Conservation (phyloP, 2,329 filamentous ascomycete species). For the Zopfia rhizophila region DNA sequence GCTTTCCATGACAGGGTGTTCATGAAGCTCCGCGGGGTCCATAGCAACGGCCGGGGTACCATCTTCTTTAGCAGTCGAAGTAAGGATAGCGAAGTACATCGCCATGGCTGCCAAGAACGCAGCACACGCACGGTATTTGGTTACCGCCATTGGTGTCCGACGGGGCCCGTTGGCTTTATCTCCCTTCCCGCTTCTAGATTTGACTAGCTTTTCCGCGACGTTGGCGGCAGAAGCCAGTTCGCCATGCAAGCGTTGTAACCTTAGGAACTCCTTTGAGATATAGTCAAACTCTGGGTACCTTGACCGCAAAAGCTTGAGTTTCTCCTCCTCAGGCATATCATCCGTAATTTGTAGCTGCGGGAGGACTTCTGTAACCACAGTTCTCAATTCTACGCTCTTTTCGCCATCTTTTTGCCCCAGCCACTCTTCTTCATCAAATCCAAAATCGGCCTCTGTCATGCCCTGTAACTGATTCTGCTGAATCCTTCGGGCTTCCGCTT, state of each 20-base stretch:
- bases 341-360: constrained; percentile 84
- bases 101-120: constrained; percentile 87
- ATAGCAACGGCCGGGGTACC: constrained; percentile 67
- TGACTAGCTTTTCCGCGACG: constrained; percentile 60
- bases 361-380: constrained; percentile 85
- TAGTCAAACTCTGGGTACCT: constrained; percentile 94
- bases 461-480: constrained; percentile 91
- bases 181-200: constrained; percentile 37
- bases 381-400: constrained; percentile 56
- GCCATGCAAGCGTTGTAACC: constrained; percentile 72
- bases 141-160: constrained; percentile 52
- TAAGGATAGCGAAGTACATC: constrained; percentile 95
- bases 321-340: constrained; percentile 79
- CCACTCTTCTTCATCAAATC: constrained; percentile 93
- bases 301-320: constrained; percentile 76
- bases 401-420: constrained; percentile 62
- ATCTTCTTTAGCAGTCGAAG: constrained; percentile 74
- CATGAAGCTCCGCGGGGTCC: constrained; percentile 80
- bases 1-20: constrained; percentile 91
- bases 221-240: constrained; percentile 69
- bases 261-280: constrained; percentile 80
- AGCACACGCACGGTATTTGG: constrained; percentile 82
- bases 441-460: constrained; percentile 92
- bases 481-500: constrained; percentile 85
- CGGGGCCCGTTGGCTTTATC: constrained; percentile 25